Conservation (phyloP, 1,139 yeast species). For the Diutina ranongensis region DNA sequence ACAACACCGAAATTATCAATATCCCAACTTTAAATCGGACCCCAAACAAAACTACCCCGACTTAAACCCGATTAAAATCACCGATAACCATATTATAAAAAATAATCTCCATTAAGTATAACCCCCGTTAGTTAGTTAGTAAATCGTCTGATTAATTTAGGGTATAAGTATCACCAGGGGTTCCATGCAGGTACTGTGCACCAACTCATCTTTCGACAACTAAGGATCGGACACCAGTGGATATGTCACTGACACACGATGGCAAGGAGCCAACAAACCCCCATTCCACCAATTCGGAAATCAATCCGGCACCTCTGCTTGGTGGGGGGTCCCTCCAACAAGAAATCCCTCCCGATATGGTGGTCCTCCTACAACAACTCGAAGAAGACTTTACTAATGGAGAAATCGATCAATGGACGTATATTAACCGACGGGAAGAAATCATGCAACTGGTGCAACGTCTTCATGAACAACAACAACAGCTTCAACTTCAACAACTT, state of each 20-base stretch:
- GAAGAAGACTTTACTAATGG: conserved; percentile 34
- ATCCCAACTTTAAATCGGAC: too few relatives aligned
- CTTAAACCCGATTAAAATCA: too few relatives aligned
- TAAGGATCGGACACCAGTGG: too few relatives aligned
- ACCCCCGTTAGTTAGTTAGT: too few relatives aligned
- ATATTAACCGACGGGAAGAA: conserved; percentile 35
- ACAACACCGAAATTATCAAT: too few relatives aligned
- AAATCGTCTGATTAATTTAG: too few relatives aligned
- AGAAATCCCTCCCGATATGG: conserved; percentile 40
- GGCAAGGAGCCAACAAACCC: neutral
- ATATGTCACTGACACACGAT: neutral
- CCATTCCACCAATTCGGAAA: neutral
- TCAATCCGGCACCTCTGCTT: conserved; percentile 4
- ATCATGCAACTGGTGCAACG: conserved; percentile 29
- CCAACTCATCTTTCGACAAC: neutral
- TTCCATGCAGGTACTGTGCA: neutral
- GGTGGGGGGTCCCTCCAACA: neutral
- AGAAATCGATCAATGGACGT: conserved; percentile 38
- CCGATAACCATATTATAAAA: too few relatives aligned
- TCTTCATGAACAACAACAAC: conserved; percentile 25
- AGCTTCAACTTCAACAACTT: conserved; percentile 12
- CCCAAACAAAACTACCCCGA: too few relatives aligned
- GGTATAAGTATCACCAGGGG: too few relatives aligned
- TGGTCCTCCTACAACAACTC: conserved; percentile 27
- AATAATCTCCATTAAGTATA: too few relatives aligned